Evolutionary conservation across 768 basidiomycete species (phyloP).

Genomic region (Naganishia vaughanmartiniae): DNA sequence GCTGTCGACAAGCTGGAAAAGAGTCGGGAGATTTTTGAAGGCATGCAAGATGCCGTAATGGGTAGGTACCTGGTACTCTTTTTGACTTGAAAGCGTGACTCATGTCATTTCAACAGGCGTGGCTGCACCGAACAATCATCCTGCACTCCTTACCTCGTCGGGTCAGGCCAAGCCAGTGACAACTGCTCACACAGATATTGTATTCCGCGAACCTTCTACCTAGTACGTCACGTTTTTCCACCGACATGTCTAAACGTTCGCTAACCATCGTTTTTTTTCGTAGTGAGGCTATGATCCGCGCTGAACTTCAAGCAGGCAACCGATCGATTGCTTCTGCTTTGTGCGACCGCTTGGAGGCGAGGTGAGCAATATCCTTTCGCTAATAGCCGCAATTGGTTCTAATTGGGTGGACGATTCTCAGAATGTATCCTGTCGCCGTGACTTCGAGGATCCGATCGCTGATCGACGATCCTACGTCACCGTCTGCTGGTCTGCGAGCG

Average conservation of each 20-base stretch:
- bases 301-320: conserved; percentile 77
- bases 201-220: conserved; percentile 72
- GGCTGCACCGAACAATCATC: conserved; percentile 85
- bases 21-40: conserved; percentile 75
- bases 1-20: conserved; percentile 67
- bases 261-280: conserved; percentile 55
- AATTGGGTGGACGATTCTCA: background rate
- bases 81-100: background rate
- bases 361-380: conserved; percentile 56
- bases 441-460: conserved; percentile 40
- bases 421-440: conserved; percentile 48
- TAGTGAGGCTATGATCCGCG: conserved; percentile 92
- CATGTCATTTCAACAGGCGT: conserved; percentile 57
- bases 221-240: conserved; percentile 26
- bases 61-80: conserved; percentile 29
- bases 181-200: conserved; percentile 57
- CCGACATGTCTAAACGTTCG: conserved; percentile 2
- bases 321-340: conserved; percentile 67
- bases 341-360: conserved; percentile 67
- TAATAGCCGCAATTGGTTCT: background rate
- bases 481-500: conserved; percentile 11
- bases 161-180: conserved; percentile 49
- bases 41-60: conserved; percentile 72
- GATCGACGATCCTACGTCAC: conserved; percentile 35
- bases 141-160: conserved; percentile 60